Conservation (phyloP, 1,139 yeast species). For the Candida tropicalis region DNA sequence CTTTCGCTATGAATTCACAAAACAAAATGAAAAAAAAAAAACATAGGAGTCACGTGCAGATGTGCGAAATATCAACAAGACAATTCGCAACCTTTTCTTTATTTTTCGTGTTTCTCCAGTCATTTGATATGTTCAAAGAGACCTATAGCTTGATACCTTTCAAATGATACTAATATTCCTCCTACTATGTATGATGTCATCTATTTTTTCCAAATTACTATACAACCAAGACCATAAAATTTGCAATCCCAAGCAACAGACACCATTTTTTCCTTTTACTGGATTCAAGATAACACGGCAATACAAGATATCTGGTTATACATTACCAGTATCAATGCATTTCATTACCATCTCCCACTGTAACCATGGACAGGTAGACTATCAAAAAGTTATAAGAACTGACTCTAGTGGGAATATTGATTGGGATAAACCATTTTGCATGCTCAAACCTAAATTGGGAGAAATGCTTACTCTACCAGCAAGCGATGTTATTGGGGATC, state of each 20-base stretch:
- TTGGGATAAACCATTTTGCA: constrained; percentile 59
- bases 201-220: not conserved
- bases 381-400: constrained; percentile 41
- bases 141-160: not conserved
- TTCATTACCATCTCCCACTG: constrained; percentile 58
- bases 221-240: constrained; percentile 28
- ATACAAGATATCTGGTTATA: constrained; percentile 43
- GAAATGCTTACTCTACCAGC: constrained; percentile 15
- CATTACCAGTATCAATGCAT: constrained; percentile 43
- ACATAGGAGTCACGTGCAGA: too few species aligned
- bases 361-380: constrained; percentile 52
- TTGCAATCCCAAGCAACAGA: constrained; percentile 35
- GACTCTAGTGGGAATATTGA: constrained; percentile 42
- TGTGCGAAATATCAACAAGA: not conserved
- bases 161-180: constrained; percentile 2
- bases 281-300: constrained; percentile 63
- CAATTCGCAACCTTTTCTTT: not conserved
- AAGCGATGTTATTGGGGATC: constrained; percentile 17
- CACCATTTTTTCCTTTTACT: constrained; percentile 46
- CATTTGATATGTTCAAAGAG: not conserved
- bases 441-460: constrained; percentile 34
- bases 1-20: too few species aligned
- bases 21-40: not conserved
- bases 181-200: not conserved
- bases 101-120: not conserved